Conservation (phyloP, 768 basidiomycete genomes). For the Tephrocybe sp. region DNA sequence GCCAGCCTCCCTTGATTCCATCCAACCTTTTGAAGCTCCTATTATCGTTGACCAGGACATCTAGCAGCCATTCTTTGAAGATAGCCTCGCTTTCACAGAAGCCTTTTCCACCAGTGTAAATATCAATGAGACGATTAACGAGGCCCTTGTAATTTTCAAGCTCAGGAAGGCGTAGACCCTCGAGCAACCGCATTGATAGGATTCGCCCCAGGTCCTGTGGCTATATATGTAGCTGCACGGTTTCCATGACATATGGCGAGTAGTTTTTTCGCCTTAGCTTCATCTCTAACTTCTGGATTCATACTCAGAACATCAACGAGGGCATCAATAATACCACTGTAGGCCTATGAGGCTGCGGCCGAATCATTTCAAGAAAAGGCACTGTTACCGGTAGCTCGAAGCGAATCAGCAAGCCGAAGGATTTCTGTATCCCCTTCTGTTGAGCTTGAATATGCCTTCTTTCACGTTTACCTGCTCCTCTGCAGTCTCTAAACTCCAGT, state of each 20-base stretch:
- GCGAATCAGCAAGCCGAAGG: conserved; percentile 22
- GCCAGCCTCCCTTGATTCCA: conserved; percentile 21
- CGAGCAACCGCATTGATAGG: conserved; percentile 21
- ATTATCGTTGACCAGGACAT: conserved; percentile 14
- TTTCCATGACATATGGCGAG: conserved; percentile 30
- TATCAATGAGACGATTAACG: conserved; percentile 22
- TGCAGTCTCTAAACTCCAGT: conserved; percentile 30
- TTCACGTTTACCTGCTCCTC: conserved; percentile 28
- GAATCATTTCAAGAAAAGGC: conserved; percentile 26
- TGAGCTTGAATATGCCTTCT: conserved; percentile 25
- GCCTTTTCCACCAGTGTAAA: conserved; percentile 23
- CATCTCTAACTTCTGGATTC: conserved; percentile 24
- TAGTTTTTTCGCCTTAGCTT: conserved; percentile 20
- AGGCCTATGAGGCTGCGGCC: conserved; percentile 23
- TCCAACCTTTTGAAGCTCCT: conserved; percentile 12
- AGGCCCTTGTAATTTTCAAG: conserved; percentile 23
- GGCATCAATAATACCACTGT: conserved; percentile 26
- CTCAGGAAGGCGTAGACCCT: conserved; percentile 22
- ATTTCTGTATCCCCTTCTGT: conserved; percentile 21
- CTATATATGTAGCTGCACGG: conserved; percentile 28
- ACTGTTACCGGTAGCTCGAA: conserved; percentile 22
- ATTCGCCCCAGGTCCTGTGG: conserved; percentile 24
- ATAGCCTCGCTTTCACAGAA: conserved; percentile 20
- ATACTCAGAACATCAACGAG: conserved; percentile 22
- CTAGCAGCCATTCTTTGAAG: conserved; percentile 22